Evolutionary conservation across 1,284 basidiomycete genomes (phyloP), one percentile per base, ranked within the genome.

Genomic region (Paramarasmius palmivorus): DNA sequence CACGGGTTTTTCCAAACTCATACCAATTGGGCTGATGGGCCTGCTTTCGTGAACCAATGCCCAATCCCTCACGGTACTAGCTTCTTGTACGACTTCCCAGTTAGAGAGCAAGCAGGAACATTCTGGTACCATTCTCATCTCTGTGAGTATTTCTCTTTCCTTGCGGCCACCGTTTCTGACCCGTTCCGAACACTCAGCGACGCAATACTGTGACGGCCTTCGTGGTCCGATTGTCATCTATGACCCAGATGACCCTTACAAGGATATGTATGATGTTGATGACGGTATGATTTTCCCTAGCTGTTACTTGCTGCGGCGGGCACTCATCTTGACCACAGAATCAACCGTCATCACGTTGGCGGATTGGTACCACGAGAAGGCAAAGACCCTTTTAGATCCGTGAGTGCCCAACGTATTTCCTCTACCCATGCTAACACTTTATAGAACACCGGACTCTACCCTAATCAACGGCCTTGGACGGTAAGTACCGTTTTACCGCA

Each of bases 1-100:
- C 78, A 81, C 50, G 78, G 78, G 5, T 58, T 80, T 12, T 70
- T 73, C 54, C 75, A 78, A 61, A 52, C 63, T 15, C 54, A 63
- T 15, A 72, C 73, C 44, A 60, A 61, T 63, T 73, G 69, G 69
- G 71, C 50, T 59, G 74, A 79, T 55, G 78, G 76, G 15, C 34
- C 53, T 37, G 59, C 67, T 1, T 70, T 68, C 15, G 72, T 77
- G 2, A 74, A 61, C 36, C 76, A 80, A 56, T 81, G 79, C 52
- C 77, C 78, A 4, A 76, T 79, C 46, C 57, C 65, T 29, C 61
- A 75, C 20, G 49, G 58, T 6, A 57, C 65, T 32, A 65, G 62
- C 15, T 72, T 72, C 55, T 52, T 68, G 10, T 70, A 79, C 54
- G 52, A 65, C 34, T 72, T 68, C 56, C 46, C 22, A 7, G 58